Base-by-base conservation (phyloP, 2,329 filamentous ascomycete species). In the Rhinocladiella mackenziei region DNA sequence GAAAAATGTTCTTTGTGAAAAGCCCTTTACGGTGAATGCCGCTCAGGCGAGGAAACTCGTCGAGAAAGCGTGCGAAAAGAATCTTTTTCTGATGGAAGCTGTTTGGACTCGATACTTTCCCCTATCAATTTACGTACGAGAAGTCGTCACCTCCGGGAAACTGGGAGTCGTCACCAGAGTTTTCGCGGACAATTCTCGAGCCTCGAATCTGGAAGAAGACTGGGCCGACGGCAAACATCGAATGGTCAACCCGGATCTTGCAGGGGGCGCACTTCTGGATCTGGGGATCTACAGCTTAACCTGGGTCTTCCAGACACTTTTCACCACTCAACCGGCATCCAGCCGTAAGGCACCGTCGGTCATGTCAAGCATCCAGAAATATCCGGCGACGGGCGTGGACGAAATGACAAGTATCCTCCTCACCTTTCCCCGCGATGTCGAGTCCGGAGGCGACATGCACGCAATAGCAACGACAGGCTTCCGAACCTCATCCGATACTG, bases 81-180 rank as follows among this genome's bases (percentile, higher is more conserved):
- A 78, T 49, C 62, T 88, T 63, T 84, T 85, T 73, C 68, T 91
- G 49, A 89, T 89, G 84, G 86, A 91, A 67, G 86, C 86, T 30
- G 86, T 94, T 17, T 94, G 88, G 89, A 94, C 87, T 25, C 76
- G 89, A 48, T 92, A 84, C 69, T 92, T 94, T 69, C 89, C 89
- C 2, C 69, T 94, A 9, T 89, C 84, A 58, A 44, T 51, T 23
- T 47, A 51, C 18, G 48, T 51, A 6, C 51, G 51, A 3, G 43
- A 49, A 37, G 45, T 64, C 37, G 76, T 81, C 57, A 69, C 62
- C 2, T 69, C 69, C 2, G 73, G 73, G 37, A 67, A 66, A 46
- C 67, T 78, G 35, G 79, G 79, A 2, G 70, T 70, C 32, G 73
- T 81, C 17, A 62, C 74, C 65, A 68, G 29, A 15, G 36, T 40